Evolutionary conservation across 192 early-diverging fungal genomes (phyloP).

Genomic region (Linnemannia schmuckeri): DNA sequence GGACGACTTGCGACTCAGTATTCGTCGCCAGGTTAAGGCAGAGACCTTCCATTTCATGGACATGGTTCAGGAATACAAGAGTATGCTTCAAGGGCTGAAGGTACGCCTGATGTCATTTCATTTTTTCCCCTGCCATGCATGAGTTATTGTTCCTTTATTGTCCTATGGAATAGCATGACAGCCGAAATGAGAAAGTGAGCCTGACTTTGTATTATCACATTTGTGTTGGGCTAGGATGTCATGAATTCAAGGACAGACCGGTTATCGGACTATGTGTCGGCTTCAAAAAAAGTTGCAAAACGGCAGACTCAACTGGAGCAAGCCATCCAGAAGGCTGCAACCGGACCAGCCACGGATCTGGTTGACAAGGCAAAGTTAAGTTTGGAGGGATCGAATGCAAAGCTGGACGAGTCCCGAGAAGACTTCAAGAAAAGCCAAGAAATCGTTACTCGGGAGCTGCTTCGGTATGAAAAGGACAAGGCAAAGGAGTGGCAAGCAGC

Average conservation of each 20-base stretch:
- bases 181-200: background rate
- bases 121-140: background rate
- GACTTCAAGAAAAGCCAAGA: slow-evolving; percentile 56
- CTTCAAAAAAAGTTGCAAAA: slow-evolving; percentile 58
- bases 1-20: slow-evolving; percentile 62
- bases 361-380: slow-evolving; percentile 32
- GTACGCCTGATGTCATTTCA: slow-evolving; percentile 15
- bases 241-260: slow-evolving; percentile 64
- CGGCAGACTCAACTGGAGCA: slow-evolving; percentile 53
- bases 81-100: slow-evolving; percentile 63
- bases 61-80: slow-evolving; percentile 63
- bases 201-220: slow-evolving; percentile 1
- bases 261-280: slow-evolving; percentile 62
- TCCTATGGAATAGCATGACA: background rate
- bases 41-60: slow-evolving; percentile 64
- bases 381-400: slow-evolving; percentile 42
- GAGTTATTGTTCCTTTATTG: background rate
- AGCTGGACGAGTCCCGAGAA: slow-evolving; percentile 23
- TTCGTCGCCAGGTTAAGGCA: slow-evolving; percentile 59
- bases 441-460: slow-evolving; percentile 59
- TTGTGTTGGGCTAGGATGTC: slow-evolving; percentile 42
- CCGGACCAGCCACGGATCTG: slow-evolving; percentile 20
- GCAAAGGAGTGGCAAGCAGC: slow-evolving; percentile 53
- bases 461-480: slow-evolving; percentile 61
- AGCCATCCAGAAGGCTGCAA: slow-evolving; percentile 33